Evolutionary conservation across 2,329 filamentous ascomycete species (phyloP).

Genomic region (Byssoonygena ceratinophila): DNA sequence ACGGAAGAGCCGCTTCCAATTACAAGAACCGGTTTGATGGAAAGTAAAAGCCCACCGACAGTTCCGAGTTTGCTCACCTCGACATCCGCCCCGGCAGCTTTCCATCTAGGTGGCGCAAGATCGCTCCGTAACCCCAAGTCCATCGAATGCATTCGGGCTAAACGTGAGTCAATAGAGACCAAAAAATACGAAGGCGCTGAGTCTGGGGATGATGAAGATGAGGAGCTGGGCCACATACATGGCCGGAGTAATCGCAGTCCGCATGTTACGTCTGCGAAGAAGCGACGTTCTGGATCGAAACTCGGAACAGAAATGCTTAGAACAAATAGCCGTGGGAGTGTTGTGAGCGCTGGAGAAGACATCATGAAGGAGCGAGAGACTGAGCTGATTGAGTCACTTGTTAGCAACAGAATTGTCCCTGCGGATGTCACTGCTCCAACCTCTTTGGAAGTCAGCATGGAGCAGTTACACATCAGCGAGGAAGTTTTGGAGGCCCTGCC

Average conservation of each 20-base stretch:
- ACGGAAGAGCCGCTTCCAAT: slow-evolving; percentile 43
- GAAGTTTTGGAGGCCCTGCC: slow-evolving; percentile 24
- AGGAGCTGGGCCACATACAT: slow-evolving; percentile 60
- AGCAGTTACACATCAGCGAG: slow-evolving; percentile 28
- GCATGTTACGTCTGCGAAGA: slow-evolving; percentile 34
- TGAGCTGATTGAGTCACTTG: slow-evolving; percentile 19
- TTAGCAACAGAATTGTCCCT: slow-evolving; percentile 11
- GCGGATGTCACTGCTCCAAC: background rate
- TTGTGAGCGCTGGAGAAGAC: slow-evolving; percentile 41
- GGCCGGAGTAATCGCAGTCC: slow-evolving; percentile 41
- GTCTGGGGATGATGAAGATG: slow-evolving; percentile 89
- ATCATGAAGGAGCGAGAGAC: slow-evolving; percentile 19
- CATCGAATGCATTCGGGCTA: slow-evolving; percentile 61
- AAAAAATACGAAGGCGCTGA: slow-evolving; percentile 64
- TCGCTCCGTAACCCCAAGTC: slow-evolving; percentile 55
- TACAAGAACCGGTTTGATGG: slow-evolving; percentile 10
- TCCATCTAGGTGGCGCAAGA: slow-evolving; percentile 42
- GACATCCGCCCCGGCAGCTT: slow-evolving; percentile 54
- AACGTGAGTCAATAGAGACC: slow-evolving; percentile 64
- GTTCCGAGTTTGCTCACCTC: slow-evolving; percentile 49
- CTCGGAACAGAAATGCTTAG: slow-evolving; percentile 96
- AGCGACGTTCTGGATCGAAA: slow-evolving; percentile 63
- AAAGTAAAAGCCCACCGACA: slow-evolving; percentile 23
- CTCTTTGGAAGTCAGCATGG: slow-evolving; percentile 25
- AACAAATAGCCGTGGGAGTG: slow-evolving; percentile 84